Evolutionary conservation across 2,329 filamentous ascomycete species (phyloP).

Genomic region (Zarea fungicola): DNA sequence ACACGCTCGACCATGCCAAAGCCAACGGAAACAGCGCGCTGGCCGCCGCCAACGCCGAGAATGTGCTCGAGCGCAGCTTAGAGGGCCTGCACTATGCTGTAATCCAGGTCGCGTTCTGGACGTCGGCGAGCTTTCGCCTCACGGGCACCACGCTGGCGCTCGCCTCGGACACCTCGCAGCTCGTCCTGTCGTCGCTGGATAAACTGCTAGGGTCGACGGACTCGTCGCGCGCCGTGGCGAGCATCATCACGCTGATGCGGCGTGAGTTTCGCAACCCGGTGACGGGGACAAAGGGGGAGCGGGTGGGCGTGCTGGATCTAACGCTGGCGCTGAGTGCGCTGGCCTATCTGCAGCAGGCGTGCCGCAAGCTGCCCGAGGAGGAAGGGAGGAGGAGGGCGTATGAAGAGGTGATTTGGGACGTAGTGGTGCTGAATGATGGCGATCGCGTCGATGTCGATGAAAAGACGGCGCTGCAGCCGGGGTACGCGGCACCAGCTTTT

Average conservation of each 20-base stretch:
- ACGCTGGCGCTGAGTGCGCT: constrained; percentile 55
- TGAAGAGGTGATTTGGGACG: constrained; percentile 61
- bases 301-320: constrained; percentile 56
- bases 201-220: constrained; percentile 65
- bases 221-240: constrained; percentile 61
- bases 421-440: constrained; percentile 57
- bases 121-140: constrained; percentile 54
- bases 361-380: constrained; percentile 45
- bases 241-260: constrained; percentile 59
- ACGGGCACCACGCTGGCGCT: constrained; percentile 50
- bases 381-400: constrained; percentile 41
- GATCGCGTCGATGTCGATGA: constrained; percentile 51
- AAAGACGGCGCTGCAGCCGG: constrained; percentile 17
- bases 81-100: constrained; percentile 53
- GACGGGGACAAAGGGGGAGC: constrained; percentile 54
- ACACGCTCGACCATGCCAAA: constrained; percentile 42
- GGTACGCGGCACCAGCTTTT: background rate
- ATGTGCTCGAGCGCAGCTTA: constrained; percentile 51
- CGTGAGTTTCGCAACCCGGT: constrained; percentile 60
- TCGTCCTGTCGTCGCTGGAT: constrained; percentile 55
- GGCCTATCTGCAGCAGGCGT: constrained; percentile 56
- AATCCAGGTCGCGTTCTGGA: constrained; percentile 55
- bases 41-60: constrained; percentile 49
- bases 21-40: constrained; percentile 41
- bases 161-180: constrained; percentile 51